Evolutionary conservation across 805 yeast species (phyloP).

Genomic region (Saccharomycopsis selenospora): DNA sequence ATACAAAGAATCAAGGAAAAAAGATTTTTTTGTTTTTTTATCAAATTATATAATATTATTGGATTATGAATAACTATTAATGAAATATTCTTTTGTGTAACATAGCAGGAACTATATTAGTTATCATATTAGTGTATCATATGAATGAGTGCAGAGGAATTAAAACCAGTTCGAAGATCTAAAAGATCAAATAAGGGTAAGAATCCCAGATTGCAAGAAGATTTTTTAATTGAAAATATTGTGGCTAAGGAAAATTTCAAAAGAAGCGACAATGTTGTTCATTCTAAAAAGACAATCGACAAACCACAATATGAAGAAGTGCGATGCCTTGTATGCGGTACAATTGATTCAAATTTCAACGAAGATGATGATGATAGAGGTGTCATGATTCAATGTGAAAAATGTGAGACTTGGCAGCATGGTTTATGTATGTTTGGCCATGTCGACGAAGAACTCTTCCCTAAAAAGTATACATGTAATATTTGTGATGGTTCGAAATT

Average conservation of each 20-base stretch:
- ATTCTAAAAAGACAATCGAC: constrained; percentile 22
- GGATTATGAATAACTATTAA: too few species aligned
- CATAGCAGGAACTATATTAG: too few species aligned
- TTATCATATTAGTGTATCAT: too few species aligned
- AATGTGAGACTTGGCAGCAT: constrained; percentile 69
- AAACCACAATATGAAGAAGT: constrained; percentile 33
- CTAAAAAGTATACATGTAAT: constrained; percentile 47
- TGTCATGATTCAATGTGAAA: constrained; percentile 59
- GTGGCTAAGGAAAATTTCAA: constrained; percentile 2
- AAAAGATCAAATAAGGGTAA: constrained; percentile 38
- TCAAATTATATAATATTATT: too few species aligned
- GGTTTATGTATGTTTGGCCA: constrained; percentile 49
- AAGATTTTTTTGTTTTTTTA: too few species aligned
- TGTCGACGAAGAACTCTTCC: constrained; percentile 31
- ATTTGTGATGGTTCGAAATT: constrained; percentile 40
- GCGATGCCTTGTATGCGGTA: constrained; percentile 55
- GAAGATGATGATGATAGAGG: constrained; percentile 47
- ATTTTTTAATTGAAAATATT: constrained; percentile 27
- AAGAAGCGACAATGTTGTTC: constrained; percentile 20
- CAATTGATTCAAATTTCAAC: constrained; percentile 49
- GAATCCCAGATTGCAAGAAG: constrained; percentile 28
- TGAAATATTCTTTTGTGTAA: too few species aligned
- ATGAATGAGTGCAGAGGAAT: too few species aligned
- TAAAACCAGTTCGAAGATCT: constrained; percentile 32
- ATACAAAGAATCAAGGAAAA: too few species aligned